Conservation (phyloP, 2,329 filamentous ascomycete genomes). For the Colletotrichum chlorophyti region DNA sequence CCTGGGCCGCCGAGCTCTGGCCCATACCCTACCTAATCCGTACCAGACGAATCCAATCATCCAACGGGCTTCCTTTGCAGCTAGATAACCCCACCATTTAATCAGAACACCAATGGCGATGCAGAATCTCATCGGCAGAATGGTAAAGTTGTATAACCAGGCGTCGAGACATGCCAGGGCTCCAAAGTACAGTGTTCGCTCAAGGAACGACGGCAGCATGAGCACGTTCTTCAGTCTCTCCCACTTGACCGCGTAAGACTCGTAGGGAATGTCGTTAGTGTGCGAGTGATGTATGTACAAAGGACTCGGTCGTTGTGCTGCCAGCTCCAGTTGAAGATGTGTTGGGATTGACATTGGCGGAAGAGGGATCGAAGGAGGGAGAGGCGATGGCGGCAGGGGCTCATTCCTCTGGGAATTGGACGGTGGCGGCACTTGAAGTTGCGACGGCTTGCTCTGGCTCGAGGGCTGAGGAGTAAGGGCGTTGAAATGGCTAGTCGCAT, state of each 20-base stretch:
- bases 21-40: conserved; percentile 79
- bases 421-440: conserved; percentile 41
- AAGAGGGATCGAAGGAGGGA: conserved; percentile 63
- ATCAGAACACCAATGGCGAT: conserved; percentile 79
- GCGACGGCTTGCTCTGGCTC: conserved; percentile 21
- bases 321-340: conserved; percentile 69
- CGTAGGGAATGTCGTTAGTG: conserved; percentile 73
- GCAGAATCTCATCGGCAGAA: conserved; percentile 86
- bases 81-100: conserved; percentile 78
- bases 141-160: conserved; percentile 97
- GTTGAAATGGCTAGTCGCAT: conserved; percentile 29
- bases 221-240: conserved; percentile 91
- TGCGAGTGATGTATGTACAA: conserved; percentile 70
- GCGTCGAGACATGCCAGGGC: conserved; percentile 91
- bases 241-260: conserved; percentile 90
- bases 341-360: conserved; percentile 73
- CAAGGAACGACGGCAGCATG: conserved; percentile 79
- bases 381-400: conserved; percentile 51
- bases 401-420: conserved; percentile 36
- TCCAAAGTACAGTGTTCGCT: conserved; percentile 86
- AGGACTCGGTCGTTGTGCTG: conserved; percentile 66
- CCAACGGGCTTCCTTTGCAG: conserved; percentile 75
- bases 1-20: conserved; percentile 51
- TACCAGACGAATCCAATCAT: conserved; percentile 79
- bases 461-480: conserved; percentile 1